phyloP scores from a whole-genome alignment of 306 rosid genomes.

The Castanopsis chinensis region DNA sequence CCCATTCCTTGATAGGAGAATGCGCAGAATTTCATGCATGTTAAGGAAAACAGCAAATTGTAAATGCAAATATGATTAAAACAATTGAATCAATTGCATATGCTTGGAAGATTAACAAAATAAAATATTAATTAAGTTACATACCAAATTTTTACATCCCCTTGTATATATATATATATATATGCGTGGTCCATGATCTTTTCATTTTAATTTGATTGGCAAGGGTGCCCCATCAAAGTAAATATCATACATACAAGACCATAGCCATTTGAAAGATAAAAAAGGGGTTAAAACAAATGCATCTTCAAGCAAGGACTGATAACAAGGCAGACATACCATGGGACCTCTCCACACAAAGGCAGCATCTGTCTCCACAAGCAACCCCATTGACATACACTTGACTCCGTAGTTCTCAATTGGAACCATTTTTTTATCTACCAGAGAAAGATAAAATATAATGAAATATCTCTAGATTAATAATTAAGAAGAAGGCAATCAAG shows the following conservation, averaged over 20 bases:
- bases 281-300: not conserved
- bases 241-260: not conserved
- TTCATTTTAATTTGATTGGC: not conserved
- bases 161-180: not conserved
- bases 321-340: conserved; percentile 58
- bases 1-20: too few species aligned
- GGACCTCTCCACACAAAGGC: conserved; percentile 99
- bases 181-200: not conserved
- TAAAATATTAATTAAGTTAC: not conserved
- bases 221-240: not conserved
- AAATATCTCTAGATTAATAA: not conserved
- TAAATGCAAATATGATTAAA: too few species aligned
- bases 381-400: conserved; percentile 96
- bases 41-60: too few species aligned
- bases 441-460: conserved; percentile 20
- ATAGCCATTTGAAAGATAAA: not conserved
- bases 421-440: conserved; percentile 86
- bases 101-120: not conserved
- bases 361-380: conserved; percentile 88
- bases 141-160: too few species aligned
- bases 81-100: not conserved
- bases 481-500: not conserved
- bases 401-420: conserved; percentile 86
- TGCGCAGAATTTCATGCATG: too few species aligned
- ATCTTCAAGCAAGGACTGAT: conserved; percentile 8